Evolutionary conservation across 2,329 filamentous ascomycete species (phyloP).

Genomic region (Hypocreales sp.): DNA sequence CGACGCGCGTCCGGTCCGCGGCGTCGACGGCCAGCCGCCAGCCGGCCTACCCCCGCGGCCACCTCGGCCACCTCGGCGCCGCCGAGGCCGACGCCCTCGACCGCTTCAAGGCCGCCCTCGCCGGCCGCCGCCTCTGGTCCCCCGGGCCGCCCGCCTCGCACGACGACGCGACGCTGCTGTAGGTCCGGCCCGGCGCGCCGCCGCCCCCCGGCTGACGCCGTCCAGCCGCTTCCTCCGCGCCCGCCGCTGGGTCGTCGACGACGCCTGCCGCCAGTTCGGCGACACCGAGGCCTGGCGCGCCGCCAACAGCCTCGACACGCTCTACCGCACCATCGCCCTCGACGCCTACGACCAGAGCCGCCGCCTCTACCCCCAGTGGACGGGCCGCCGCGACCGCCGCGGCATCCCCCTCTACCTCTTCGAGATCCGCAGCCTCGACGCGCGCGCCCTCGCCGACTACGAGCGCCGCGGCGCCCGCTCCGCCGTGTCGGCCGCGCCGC

Average conservation of each 20-base stretch:
- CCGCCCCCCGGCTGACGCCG: no score
- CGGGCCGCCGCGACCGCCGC: constrained; percentile 73
- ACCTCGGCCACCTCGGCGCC: constrained; percentile 60
- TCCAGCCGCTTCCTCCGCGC: constrained; percentile 75
- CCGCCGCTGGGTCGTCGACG: constrained; percentile 61
- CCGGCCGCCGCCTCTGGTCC: constrained; percentile 50
- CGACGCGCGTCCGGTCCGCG: no score
- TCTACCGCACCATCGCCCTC: constrained; percentile 79
- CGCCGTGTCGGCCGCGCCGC: no score
- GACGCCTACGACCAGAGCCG: constrained; percentile 71
- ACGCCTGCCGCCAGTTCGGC: constrained; percentile 71
- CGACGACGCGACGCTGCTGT: constrained; percentile 61
- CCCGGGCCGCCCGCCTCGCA: no score
- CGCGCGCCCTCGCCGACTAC: constrained; percentile 66
- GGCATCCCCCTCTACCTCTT: constrained; percentile 89
- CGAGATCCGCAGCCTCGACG: constrained; percentile 70
- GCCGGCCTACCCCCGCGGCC: constrained; percentile 70
- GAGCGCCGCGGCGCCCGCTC: no score
- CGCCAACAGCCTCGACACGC: constrained; percentile 58
- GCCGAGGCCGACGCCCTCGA: constrained; percentile 51
- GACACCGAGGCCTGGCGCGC: constrained; percentile 80
- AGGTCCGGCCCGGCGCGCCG: no score
- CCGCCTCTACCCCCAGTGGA: constrained; percentile 80
- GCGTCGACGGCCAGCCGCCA: no score
- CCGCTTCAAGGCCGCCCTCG: constrained; percentile 55